Conservation (phyloP, 257 asterid species). For the Gentiana dahurica region DNA sequence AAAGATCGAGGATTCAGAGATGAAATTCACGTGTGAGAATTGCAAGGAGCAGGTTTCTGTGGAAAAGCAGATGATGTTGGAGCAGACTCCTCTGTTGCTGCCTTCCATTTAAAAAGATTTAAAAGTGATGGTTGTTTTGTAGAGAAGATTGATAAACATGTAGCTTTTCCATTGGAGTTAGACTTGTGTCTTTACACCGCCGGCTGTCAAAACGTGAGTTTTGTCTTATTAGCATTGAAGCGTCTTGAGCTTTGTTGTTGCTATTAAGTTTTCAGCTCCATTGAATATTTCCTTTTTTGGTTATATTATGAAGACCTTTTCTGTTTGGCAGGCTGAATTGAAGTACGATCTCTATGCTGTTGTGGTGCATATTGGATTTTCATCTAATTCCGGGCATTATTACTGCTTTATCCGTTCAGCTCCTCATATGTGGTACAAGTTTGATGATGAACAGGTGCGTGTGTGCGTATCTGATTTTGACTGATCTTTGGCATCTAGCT, state of each 20-base stretch:
- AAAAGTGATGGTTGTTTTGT: constrained; percentile 64
- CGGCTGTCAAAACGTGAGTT: constrained; percentile 39
- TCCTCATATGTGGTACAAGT: constrained; percentile 62
- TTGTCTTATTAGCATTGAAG: background rate
- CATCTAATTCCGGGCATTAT: constrained; percentile 81
- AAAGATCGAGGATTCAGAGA: constrained; percentile 67
- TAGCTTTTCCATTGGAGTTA: constrained; percentile 64
- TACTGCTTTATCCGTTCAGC: constrained; percentile 64
- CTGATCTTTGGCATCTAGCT: no score
- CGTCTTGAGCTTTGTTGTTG: background rate
- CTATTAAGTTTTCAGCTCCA: background rate
- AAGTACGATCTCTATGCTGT: constrained; percentile 67
- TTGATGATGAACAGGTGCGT: constrained; percentile 71
- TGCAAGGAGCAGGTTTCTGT: constrained; percentile 71
- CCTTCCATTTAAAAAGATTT: constrained; percentile 86
- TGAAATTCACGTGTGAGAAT: constrained; percentile 65
- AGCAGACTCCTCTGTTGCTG: constrained; percentile 52
- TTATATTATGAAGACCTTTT: background rate
- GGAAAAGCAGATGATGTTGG: constrained; percentile 73
- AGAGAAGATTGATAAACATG: constrained; percentile 72
- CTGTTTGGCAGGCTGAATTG: constrained; percentile 43
- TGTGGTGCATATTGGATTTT: constrained; percentile 69
- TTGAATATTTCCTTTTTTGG: background rate
- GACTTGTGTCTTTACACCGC: constrained; percentile 55
- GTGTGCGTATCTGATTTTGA: no score